Conservation (phyloP, 2,329 filamentous ascomycete genomes). For the Paraphaeosphaeria minitans region DNA sequence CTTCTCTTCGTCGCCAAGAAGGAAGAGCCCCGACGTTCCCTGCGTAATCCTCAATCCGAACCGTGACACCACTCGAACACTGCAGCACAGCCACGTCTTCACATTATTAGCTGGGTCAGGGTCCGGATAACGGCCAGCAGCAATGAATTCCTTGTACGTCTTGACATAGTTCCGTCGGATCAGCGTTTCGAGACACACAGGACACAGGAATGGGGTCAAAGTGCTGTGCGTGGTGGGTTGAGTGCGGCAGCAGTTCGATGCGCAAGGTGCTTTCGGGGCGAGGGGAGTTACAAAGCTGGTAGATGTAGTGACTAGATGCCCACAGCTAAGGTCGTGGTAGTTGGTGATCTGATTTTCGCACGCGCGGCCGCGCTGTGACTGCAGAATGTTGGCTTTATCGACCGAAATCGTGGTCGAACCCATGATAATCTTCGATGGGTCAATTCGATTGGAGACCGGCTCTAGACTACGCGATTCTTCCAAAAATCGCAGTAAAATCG, state of each 20-base stretch:
- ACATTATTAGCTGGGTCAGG: too few species aligned
- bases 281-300: too few species aligned
- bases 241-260: too few species aligned
- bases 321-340: not conserved
- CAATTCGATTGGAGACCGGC: not conserved
- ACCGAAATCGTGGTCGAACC: not conserved
- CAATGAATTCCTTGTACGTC: slow-evolving; percentile 5
- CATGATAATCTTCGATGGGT: not conserved
- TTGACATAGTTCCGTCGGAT: slow-evolving; percentile 5
- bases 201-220: slow-evolving; percentile 1
- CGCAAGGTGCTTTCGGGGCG: too few species aligned
- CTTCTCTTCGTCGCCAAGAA: too few species aligned
- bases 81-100: too few species aligned
- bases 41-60: too few species aligned
- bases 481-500: not conserved
- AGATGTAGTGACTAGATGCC: not conserved
- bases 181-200: slow-evolving; percentile 2
- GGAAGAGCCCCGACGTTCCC: too few species aligned
- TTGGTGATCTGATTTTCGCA: not conserved
- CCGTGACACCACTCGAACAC: too few species aligned
- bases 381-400: not conserved
- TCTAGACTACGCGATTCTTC: not conserved
- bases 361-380: not conserved
- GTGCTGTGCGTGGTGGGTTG: not conserved
- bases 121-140: not conserved